A percentile compares a stretch with the other conserved stretches of the same genome.
These are phyloP conservation scores for Prototheca wickerhamii DNA, from an alignment of 163 green algal genomes.

Conservation along the genomic window DNA sequence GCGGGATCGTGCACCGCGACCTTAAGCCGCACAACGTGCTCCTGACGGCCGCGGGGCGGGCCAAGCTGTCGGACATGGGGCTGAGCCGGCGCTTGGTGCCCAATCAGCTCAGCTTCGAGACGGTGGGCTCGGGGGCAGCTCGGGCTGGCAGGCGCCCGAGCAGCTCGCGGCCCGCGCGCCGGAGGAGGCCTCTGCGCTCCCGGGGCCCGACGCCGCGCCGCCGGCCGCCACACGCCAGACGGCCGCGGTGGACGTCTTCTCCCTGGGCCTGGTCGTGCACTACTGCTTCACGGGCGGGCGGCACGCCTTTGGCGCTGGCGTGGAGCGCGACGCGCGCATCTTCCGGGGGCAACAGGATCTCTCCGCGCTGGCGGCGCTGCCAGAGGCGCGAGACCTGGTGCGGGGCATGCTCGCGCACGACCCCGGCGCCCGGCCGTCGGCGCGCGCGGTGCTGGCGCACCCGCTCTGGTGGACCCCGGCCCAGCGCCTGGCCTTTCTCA, in stretches of 20 bases:
- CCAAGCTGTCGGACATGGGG: conserved; percentile 96
- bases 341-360: conserved; percentile 19
- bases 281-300: conserved; percentile 75
- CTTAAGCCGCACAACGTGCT: conserved; percentile 77
- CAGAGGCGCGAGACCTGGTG: conserved; percentile 69
- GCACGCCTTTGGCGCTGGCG: conserved; percentile 84
- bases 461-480: conserved; percentile 83
- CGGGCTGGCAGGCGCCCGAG: conserved; percentile 93
- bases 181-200: no score
- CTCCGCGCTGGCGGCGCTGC: conserved; percentile 50
- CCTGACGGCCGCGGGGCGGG: conserved; percentile 23
- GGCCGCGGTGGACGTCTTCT: conserved; percentile 86
- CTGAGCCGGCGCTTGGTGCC: conserved; percentile 77
- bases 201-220: no score
- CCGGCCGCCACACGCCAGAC: conserved; percentile 57
- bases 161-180: conserved; percentile 59
- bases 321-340: conserved; percentile 87
- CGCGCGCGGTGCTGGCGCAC: conserved; percentile 64
- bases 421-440: conserved; percentile 42
- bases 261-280: conserved; percentile 80
- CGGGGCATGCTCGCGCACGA: conserved; percentile 28
- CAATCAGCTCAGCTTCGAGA: conserved; percentile 80
- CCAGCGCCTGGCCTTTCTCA: conserved; percentile 80
- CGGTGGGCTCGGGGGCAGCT: conserved; percentile 63
- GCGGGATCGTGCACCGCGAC: conserved; percentile 79